A percentile compares a stretch with the other conserved stretches of the same genome.
phyloP scores from a whole-genome alignment of 164 flowering plant species.

The Annona cherimola region DNA sequence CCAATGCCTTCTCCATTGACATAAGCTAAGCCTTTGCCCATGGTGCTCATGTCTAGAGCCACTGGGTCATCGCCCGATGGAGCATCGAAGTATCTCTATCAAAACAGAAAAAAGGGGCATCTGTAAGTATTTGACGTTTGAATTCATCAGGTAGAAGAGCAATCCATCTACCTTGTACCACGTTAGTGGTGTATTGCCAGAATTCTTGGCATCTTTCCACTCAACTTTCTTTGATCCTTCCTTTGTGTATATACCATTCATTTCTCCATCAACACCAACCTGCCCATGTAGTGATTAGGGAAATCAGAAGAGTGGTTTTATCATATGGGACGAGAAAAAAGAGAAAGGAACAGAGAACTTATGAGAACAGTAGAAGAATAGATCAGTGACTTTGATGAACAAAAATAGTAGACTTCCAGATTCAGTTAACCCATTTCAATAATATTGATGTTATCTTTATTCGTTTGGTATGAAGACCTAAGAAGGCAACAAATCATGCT shows the following conservation, averaged over 20 bases:
- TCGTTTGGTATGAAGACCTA: not conserved
- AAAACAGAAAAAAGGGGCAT: not conserved
- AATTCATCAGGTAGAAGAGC: not conserved
- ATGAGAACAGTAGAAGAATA: not conserved
- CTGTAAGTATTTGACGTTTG: not conserved
- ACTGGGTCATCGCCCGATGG: constrained; percentile 71
- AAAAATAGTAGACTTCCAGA: not conserved
- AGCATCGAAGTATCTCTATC: constrained; percentile 68
- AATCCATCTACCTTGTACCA: constrained; percentile 74
- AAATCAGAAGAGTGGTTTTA: not conserved
- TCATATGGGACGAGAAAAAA: not conserved
- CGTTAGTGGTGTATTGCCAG: constrained; percentile 34
- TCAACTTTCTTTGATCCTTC: constrained; percentile 48
- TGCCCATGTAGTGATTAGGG: constrained; percentile 12
- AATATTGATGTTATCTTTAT: not conserved
- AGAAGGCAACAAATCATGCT: not conserved
- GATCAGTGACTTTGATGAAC: not conserved
- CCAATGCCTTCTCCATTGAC: constrained; percentile 80
- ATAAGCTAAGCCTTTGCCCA: constrained; percentile 82
- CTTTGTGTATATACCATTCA: constrained; percentile 33
- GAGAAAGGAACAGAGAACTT: not conserved
- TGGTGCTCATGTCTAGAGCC: constrained; percentile 43
- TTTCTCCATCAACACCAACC: constrained; percentile 74
- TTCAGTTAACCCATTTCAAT: not conserved
- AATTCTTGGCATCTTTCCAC: constrained; percentile 43